phyloP scores from a whole-genome alignment of 2,329 filamentous ascomycete genomes.

The Ophiostoma sp. region DNA sequence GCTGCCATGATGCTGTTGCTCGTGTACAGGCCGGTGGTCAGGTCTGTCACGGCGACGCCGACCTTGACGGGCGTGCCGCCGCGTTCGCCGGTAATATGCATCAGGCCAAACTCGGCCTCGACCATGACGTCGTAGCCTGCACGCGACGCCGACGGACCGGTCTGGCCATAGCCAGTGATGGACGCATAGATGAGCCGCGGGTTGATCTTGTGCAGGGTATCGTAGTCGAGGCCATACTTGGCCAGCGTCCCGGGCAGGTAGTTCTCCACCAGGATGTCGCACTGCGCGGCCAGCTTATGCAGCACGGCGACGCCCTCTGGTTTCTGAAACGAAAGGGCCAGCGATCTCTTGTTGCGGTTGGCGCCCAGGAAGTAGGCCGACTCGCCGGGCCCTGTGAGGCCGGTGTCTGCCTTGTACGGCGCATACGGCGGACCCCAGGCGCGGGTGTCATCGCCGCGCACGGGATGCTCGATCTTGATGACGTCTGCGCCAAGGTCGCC shows the following conservation, averaged over 20 bases:
- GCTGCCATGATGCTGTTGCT: constrained; percentile 95
- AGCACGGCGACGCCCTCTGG: constrained; percentile 77
- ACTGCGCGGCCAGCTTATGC: constrained; percentile 75
- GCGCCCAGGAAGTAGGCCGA: constrained; percentile 90
- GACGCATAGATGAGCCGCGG: constrained; percentile 86
- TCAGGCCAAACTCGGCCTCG: constrained; percentile 93
- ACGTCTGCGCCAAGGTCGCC: constrained; percentile 94
- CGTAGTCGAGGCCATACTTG: constrained; percentile 89
- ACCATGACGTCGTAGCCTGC: constrained; percentile 99
- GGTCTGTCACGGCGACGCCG: constrained; percentile 90
- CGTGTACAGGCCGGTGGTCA: constrained; percentile 92
- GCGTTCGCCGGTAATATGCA: constrained; percentile 92
- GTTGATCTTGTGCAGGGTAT: constrained; percentile 73
- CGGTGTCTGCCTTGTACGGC: constrained; percentile 58
- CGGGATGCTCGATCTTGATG: constrained; percentile 95
- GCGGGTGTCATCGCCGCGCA: constrained; percentile 84
- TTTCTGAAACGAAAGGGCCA: constrained; percentile 87
- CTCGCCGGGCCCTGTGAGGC: constrained; percentile 69
- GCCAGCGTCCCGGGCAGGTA: constrained; percentile 85
- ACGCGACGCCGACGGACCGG: constrained; percentile 77
- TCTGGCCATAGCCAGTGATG: constrained; percentile 96
- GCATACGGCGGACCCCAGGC: constrained; percentile 97
- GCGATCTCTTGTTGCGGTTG: constrained; percentile 94
- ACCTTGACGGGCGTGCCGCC: constrained; percentile 94
- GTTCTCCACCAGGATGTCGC: constrained; percentile 93